These are phyloP conservation scores for Dryas alaskensis DNA, from an alignment of 306 rosid species.

Conservation along the genomic window DNA sequence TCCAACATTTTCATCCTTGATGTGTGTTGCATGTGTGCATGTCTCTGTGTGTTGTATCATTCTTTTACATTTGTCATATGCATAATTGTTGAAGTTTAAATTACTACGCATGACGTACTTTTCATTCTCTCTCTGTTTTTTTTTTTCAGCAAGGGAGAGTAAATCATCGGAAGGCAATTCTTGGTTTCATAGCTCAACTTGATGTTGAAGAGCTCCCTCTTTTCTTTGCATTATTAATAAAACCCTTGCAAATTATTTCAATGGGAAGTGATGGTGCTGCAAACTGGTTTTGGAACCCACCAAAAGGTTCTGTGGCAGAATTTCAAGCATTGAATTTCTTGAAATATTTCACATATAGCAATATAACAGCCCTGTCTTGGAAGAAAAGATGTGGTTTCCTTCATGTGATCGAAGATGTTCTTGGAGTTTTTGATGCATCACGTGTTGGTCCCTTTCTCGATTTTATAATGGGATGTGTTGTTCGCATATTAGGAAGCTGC, in stretches of 20 bases:
- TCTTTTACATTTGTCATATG: not conserved
- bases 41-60: not conserved
- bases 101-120: not conserved
- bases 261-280: conserved; percentile 51
- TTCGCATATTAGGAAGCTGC: conserved; percentile 81
- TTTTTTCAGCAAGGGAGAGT: conserved; percentile 69
- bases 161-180: conserved; percentile 79
- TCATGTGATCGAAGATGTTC: conserved; percentile 82
- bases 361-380: conserved; percentile 58
- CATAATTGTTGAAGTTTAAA: not conserved
- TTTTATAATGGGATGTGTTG: conserved; percentile 79
- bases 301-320: conserved; percentile 39
- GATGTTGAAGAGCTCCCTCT: conserved; percentile 80
- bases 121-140: not conserved
- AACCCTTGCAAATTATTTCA: conserved; percentile 64
- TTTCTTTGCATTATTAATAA: conserved; percentile 75
- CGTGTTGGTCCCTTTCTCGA: conserved; percentile 76
- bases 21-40: not conserved
- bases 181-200: conserved; percentile 71
- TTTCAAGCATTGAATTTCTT: conserved; percentile 50
- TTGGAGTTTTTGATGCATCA: conserved; percentile 76
- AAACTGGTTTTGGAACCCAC: conserved; percentile 62
- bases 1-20: not conserved
- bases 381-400: conserved; percentile 81
- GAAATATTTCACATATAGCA: conserved; percentile 60